A percentile compares a stretch with the other conserved stretches of the same genome.
Evolutionary conservation across 768 basidiomycete genomes (phyloP).

Genomic region (Xerocomellus amylosporus): DNA sequence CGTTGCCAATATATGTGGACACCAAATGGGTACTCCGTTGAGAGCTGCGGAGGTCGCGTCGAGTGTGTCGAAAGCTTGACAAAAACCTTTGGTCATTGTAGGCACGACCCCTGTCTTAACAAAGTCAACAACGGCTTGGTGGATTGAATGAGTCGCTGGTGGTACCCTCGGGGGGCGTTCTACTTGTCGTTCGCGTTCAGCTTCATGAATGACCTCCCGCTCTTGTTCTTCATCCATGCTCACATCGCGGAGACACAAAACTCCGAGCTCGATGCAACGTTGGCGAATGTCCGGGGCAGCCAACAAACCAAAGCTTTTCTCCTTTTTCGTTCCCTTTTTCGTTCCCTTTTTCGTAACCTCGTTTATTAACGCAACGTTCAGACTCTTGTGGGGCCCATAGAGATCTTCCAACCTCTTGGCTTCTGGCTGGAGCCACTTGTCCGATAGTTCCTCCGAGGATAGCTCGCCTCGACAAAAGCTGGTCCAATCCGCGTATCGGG

Average conservation of each 20-base stretch:
- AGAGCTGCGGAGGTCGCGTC: not conserved
- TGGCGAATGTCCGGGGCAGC: conserved; percentile 8
- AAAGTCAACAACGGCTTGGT: conserved; percentile 21
- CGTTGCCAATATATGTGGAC: conserved; percentile 14
- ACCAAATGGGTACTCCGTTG: conserved; percentile 25
- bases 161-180: conserved; percentile 33
- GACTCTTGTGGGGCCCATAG: conserved; percentile 18
- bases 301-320: too few relatives aligned
- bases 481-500: conserved; percentile 19
- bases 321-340: too few relatives aligned
- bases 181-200: conserved; percentile 40
- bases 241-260: conserved; percentile 13
- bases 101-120: conserved; percentile 30
- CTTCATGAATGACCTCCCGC: conserved; percentile 44
- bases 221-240: conserved; percentile 49
- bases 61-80: conserved; percentile 14
- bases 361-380: not conserved
- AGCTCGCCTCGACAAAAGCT: not conserved
- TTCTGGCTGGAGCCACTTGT: conserved; percentile 41
- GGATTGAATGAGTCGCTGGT: conserved; percentile 21
- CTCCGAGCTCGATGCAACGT: conserved; percentile 19
- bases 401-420: conserved; percentile 38
- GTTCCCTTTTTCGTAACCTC: too few relatives aligned
- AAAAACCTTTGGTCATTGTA: conserved; percentile 19
- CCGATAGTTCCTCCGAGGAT: not conserved